phyloP scores from a whole-genome alignment of 495 filamentous ascomycete genomes.

The Tuber brumale region DNA sequence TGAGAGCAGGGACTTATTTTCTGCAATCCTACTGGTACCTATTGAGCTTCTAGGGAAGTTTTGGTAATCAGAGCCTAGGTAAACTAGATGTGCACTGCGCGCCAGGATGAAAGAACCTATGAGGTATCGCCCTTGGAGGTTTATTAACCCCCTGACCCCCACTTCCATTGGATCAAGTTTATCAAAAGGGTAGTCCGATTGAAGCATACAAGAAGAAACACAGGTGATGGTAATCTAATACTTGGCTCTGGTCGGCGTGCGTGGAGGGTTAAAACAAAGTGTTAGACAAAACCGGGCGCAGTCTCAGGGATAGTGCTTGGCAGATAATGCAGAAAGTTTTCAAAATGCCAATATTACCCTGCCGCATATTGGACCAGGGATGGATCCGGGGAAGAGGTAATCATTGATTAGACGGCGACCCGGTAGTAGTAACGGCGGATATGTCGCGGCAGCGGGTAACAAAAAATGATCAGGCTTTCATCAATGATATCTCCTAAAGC shows the following conservation, averaged over 20 bases:
- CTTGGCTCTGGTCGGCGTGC: background rate
- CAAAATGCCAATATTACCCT: background rate
- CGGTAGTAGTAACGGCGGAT: background rate
- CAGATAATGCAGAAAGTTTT: background rate
- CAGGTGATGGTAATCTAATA: background rate
- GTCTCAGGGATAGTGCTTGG: background rate
- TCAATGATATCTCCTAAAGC: background rate
- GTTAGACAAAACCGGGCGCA: background rate
- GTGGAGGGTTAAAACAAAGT: background rate
- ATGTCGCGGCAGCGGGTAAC: background rate
- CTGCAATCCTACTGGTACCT: background rate
- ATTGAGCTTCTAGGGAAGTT: background rate
- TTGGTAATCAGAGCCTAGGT: background rate
- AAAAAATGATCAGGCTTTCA: background rate
- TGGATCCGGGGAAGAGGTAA: background rate
- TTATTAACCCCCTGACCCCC: background rate
- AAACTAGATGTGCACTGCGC: background rate
- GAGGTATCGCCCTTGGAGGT: background rate
- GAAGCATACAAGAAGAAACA: background rate
- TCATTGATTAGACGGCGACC: background rate
- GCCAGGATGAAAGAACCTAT: background rate
- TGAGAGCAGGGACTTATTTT: background rate
- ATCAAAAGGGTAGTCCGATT: background rate
- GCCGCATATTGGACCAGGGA: background rate
- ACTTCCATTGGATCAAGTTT: background rate